phyloP scores from a whole-genome alignment of 2,329 filamentous ascomycete species.

The Fusarium xylarioides region DNA sequence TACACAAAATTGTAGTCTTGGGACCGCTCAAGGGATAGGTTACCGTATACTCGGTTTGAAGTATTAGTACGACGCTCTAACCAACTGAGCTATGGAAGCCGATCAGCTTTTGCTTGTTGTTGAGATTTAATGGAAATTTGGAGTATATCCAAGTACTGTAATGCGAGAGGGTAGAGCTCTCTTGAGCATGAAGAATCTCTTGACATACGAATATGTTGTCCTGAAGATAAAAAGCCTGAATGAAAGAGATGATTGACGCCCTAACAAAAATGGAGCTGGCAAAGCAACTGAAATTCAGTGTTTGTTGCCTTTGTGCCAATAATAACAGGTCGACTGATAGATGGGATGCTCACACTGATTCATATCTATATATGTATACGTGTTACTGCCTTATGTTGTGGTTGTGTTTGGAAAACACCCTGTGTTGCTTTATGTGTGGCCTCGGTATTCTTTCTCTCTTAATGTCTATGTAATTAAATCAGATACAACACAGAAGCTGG shows the following conservation, averaged over 20 bases:
- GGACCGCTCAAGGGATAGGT: too few relatives aligned
- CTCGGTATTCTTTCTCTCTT: background rate
- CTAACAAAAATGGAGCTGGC: background rate
- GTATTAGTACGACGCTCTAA: slow-evolving; percentile 45
- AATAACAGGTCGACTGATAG: background rate
- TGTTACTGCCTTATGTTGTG: background rate
- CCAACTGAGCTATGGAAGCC: slow-evolving; percentile 45
- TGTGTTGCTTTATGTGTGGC: background rate
- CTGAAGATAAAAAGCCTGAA: background rate
- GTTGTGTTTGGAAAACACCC: background rate
- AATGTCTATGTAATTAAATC: background rate
- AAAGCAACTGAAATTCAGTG: background rate
- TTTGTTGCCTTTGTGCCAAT: background rate
- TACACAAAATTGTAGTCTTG: too few relatives aligned
- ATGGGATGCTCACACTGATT: background rate
- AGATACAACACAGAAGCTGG: background rate
- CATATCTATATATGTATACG: background rate
- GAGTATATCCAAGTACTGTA: rapidly evolving
- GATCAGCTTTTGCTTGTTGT: slow-evolving; percentile 24
- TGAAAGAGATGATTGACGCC: background rate
- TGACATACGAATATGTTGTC: background rate
- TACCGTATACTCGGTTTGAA: slow-evolving; percentile 35
- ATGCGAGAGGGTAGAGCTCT: background rate
- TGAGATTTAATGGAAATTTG: rapidly evolving
- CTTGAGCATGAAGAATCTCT: too few relatives aligned